Percentiles rank a stretch among this genome's conserved stretches.
Conservation (phyloP, 495 filamentous ascomycete genomes). For the Collariella sp. region DNA sequence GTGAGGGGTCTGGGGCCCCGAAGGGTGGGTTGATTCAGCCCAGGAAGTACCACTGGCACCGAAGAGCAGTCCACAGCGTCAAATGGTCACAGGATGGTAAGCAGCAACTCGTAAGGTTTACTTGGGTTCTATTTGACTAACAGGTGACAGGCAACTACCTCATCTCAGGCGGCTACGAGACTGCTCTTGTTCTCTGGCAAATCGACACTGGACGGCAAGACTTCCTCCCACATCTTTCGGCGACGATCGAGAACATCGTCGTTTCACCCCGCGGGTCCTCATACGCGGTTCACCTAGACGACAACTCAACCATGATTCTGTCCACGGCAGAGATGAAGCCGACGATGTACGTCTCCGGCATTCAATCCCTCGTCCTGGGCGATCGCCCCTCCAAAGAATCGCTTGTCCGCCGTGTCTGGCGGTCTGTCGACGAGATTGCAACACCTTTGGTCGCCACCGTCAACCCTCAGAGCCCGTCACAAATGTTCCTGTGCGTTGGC, state of each 20-base stretch:
- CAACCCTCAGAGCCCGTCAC: constrained; percentile 33
- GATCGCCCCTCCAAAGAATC: constrained; percentile 35
- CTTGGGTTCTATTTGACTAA: background rate
- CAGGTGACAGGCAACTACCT: constrained; percentile 75
- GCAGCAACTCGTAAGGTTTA: constrained; percentile 14
- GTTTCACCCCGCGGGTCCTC: constrained; percentile 70
- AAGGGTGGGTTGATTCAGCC: constrained; percentile 36
- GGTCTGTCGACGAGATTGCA: constrained; percentile 24
- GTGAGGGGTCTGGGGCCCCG: constrained; percentile 14
- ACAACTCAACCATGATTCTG: constrained; percentile 82
- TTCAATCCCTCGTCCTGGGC: constrained; percentile 54
- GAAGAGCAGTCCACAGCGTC: constrained; percentile 65
- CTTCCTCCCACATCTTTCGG: constrained; percentile 78
- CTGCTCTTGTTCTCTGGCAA: constrained; percentile 92
- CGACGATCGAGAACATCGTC: constrained; percentile 70
- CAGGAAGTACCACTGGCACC: constrained; percentile 83
- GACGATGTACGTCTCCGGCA: constrained; percentile 68
- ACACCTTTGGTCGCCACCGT: constrained; percentile 27
- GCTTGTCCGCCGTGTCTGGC: constrained; percentile 33
- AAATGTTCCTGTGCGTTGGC: constrained; percentile 40
- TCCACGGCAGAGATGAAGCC: constrained; percentile 81
- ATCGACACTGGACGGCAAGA: constrained; percentile 73
- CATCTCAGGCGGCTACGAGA: constrained; percentile 85
- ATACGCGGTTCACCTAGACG: constrained; percentile 74
- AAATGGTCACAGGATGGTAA: constrained; percentile 89